These are phyloP conservation scores for Diaporthe longicolla DNA, from an alignment of 2,329 filamentous ascomycete species.

Conservation along the genomic window DNA sequence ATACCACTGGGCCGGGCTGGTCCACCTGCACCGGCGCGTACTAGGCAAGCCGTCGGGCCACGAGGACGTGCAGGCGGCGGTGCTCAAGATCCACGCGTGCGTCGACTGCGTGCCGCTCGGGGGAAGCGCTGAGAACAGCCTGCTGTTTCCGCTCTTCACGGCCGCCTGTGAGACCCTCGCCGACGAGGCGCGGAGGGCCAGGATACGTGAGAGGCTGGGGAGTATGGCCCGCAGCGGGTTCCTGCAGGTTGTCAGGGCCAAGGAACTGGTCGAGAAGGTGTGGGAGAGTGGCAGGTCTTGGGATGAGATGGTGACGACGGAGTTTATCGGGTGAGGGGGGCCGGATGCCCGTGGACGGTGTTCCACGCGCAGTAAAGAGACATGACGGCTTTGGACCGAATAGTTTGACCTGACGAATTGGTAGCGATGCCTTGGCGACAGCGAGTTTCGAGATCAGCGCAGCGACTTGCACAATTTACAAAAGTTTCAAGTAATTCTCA, in stretches of 20 bases:
- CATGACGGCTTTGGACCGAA: not conserved
- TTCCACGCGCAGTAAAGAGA: not conserved
- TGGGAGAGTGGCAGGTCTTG: constrained; percentile 79
- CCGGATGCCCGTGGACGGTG: not conserved
- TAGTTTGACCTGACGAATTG: constrained; percentile 2
- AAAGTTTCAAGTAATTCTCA: not conserved
- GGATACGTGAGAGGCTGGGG: constrained; percentile 76
- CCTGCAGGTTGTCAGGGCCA: constrained; percentile 77
- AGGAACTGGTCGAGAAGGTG: constrained; percentile 75
- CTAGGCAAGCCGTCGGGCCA: constrained; percentile 72
- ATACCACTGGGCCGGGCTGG: constrained; percentile 82
- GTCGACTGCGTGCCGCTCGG: constrained; percentile 74
- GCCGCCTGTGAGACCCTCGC: constrained; percentile 79
- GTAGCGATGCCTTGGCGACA: constrained; percentile 2
- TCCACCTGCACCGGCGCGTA: constrained; percentile 82
- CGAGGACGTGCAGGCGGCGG: constrained; percentile 72
- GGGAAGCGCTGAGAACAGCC: constrained; percentile 79
- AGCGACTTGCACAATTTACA: constrained; percentile 8
- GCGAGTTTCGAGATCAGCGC: not conserved
- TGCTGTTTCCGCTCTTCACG: constrained; percentile 86
- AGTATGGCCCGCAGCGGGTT: constrained; percentile 81
- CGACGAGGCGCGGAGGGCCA: constrained; percentile 66
- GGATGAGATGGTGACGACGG: constrained; percentile 76
- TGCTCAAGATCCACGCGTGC: constrained; percentile 73
- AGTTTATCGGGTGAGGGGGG: constrained; percentile 73